phyloP scores from a whole-genome alignment of 2,329 filamentous ascomycete species.

The Trichoderma cornu-damae region DNA sequence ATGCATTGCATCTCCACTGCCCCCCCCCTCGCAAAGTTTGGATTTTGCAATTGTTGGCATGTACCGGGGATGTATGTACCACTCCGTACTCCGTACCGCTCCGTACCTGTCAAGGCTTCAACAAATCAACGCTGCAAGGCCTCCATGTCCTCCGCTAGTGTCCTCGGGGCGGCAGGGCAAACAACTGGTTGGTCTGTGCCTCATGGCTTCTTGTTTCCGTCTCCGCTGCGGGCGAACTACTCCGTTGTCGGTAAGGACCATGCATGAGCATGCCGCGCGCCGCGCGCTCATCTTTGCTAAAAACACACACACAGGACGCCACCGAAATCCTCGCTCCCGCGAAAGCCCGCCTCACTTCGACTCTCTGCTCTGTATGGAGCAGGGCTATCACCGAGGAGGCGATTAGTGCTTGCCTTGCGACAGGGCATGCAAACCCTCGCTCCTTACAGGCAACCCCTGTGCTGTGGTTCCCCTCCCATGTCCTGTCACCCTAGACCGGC shows the following conservation, averaged over 20 bases:
- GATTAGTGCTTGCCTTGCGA: neutral
- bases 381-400: constrained; percentile 10
- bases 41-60: neutral
- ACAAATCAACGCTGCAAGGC: constrained; percentile 5
- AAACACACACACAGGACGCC: constrained; percentile 13
- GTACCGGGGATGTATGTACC: neutral
- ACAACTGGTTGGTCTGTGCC: constrained; percentile 15
- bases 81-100: neutral
- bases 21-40: constrained; percentile 1
- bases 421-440: constrained; percentile 3
- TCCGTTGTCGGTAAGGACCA: constrained; percentile 10
- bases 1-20: neutral
- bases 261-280: constrained; percentile 12
- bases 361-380: no score
- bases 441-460: neutral
- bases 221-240: constrained; percentile 18
- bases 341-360: constrained; percentile 7
- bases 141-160: constrained; percentile 9
- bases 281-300: constrained; percentile 13
- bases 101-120: constrained; percentile 5
- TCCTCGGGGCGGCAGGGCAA: neutral
- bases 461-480: constrained; percentile 10
- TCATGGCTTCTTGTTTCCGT: constrained; percentile 4
- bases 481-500: constrained; percentile 5
- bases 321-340: constrained; percentile 16